phyloP scores from a whole-genome alignment of 2,329 filamentous ascomycete genomes.

The Ceratocystis eucalypticola region DNA sequence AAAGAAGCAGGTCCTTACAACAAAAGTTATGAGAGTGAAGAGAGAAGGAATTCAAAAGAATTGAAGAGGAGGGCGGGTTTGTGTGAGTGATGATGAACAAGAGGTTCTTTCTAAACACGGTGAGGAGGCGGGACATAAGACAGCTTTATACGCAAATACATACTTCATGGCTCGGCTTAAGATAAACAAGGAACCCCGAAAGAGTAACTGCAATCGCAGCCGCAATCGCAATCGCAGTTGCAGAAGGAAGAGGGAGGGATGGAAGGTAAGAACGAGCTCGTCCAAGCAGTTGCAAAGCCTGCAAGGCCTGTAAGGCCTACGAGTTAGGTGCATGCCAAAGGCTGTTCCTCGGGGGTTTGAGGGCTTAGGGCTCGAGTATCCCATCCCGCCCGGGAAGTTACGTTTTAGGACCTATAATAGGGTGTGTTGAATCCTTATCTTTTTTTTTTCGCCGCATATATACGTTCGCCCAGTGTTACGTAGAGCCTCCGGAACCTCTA shows the following conservation, averaged over 20 bases:
- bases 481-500: background rate
- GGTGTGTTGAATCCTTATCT: background rate
- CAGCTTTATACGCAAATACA: slow-evolving; percentile 12
- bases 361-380: background rate
- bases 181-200: background rate
- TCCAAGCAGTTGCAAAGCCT: too few species aligned
- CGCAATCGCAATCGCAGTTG: background rate
- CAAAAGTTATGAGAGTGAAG: background rate
- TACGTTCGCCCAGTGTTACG: background rate
- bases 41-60: background rate
- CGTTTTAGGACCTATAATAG: background rate
- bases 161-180: background rate
- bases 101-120: background rate
- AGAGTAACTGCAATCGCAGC: slow-evolving; percentile 4
- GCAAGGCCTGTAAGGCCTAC: too few species aligned
- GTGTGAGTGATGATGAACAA: background rate
- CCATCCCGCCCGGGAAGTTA: background rate
- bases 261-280: too few species aligned
- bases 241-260: background rate
- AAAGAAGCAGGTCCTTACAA: background rate
- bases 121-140: background rate
- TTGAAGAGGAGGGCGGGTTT: background rate
- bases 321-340: background rate
- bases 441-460: slow-evolving; percentile 1
- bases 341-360: background rate